Conservation (phyloP, 2,329 filamentous ascomycete species). For the Stagonosporopsis tanaceti region DNA sequence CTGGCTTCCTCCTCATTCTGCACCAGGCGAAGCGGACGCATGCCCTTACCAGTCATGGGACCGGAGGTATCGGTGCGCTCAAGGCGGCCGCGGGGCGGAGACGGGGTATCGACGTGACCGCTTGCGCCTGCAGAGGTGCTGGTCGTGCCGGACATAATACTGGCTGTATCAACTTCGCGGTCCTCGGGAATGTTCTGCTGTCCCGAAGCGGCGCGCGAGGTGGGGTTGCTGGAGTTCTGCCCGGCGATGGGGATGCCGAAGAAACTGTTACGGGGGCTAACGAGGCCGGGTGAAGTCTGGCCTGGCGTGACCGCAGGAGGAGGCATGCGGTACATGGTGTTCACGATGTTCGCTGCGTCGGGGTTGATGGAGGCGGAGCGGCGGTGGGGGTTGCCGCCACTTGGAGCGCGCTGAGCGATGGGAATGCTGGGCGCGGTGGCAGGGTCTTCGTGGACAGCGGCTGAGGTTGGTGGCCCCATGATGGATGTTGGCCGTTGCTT, state of each 20-base stretch:
- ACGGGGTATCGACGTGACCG: constrained; percentile 47
- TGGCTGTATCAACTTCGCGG: constrained; percentile 38
- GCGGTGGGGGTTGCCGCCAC: constrained; percentile 49
- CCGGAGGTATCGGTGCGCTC: constrained; percentile 51
- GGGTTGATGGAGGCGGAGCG: constrained; percentile 56
- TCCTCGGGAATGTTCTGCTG: constrained; percentile 43
- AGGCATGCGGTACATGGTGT: constrained; percentile 86
- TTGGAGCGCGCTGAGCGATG: constrained; percentile 61
- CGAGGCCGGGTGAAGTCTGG: constrained; percentile 57
- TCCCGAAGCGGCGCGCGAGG: constrained; percentile 49
- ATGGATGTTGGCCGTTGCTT: constrained; percentile 57
- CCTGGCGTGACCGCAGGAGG: constrained; percentile 48
- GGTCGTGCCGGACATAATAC: constrained; percentile 21
- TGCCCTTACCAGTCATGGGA: constrained; percentile 68
- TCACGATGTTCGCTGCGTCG: constrained; percentile 74
- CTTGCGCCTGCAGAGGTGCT: constrained; percentile 32
- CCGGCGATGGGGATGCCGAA: constrained; percentile 50
- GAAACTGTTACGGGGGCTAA: constrained; percentile 50
- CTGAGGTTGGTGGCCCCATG: constrained; percentile 31
- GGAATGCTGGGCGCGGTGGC: constrained; percentile 80
- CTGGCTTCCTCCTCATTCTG: constrained; percentile 66
- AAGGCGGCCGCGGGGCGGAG: constrained; percentile 65
- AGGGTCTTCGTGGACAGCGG: constrained; percentile 64
- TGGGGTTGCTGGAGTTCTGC: constrained; percentile 56
- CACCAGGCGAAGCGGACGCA: constrained; percentile 85